A percentile compares a stretch with the other conserved stretches of the same genome.
Conservation (phyloP, 768 basidiomycete species). For the Suillus sp. region DNA sequence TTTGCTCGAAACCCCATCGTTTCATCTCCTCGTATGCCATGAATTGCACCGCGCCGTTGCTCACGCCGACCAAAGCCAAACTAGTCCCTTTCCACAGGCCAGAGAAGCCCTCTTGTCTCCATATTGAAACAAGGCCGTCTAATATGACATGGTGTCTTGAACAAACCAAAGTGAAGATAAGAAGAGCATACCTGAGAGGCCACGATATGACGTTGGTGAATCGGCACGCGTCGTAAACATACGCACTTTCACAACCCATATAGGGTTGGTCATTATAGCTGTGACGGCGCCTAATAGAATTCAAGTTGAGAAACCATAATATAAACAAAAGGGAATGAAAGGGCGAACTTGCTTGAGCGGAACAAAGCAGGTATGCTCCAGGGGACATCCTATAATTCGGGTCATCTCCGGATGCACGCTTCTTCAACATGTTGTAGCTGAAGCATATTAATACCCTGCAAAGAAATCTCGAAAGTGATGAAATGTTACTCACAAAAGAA, state of each 20-base stretch:
- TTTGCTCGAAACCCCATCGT: slow-evolving; percentile 80
- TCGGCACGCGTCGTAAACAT: slow-evolving; percentile 84
- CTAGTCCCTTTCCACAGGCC: slow-evolving; percentile 89
- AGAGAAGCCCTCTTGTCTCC: slow-evolving; percentile 67
- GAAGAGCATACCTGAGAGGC: slow-evolving; percentile 62
- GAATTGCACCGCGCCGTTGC: slow-evolving; percentile 95
- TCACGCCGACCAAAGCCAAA: slow-evolving; percentile 88
- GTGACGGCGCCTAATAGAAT: slow-evolving; percentile 77
- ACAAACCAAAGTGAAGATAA: background rate
- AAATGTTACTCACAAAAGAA: slow-evolving; percentile 79
- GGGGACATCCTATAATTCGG: slow-evolving; percentile 69
- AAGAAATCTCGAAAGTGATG: slow-evolving; percentile 1
- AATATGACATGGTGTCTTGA: background rate
- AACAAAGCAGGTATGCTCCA: slow-evolving; percentile 80
- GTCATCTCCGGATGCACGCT: slow-evolving; percentile 68
- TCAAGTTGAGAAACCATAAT: slow-evolving; percentile 18
- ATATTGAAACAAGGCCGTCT: slow-evolving; percentile 78
- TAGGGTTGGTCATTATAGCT: slow-evolving; percentile 93
- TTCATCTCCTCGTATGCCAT: slow-evolving; percentile 98
- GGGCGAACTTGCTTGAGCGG: slow-evolving; percentile 94
- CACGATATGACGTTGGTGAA: slow-evolving; percentile 74
- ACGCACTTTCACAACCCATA: slow-evolving; percentile 97
- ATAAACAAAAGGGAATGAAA: slow-evolving; percentile 20
- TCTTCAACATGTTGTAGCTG: slow-evolving; percentile 95
- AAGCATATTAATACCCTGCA: slow-evolving; percentile 10